phyloP scores from a whole-genome alignment of 805 yeast genomes.

The Teunomyces kruisii region DNA sequence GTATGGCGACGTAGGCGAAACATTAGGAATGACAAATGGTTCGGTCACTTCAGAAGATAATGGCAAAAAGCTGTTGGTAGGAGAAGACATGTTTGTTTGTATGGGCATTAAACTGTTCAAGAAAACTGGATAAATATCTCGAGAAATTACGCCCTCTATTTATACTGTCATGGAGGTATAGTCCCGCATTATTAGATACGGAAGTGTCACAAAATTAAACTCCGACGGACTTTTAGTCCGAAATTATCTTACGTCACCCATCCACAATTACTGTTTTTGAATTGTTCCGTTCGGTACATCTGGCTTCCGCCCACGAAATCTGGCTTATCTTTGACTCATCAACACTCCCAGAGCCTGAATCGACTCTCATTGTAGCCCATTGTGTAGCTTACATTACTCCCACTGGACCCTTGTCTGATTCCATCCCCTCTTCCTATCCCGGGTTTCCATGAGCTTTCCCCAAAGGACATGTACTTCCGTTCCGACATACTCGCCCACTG shows the following conservation, averaged over 20 bases:
- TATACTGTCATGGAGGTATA: slow-evolving; percentile 3
- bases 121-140: background rate
- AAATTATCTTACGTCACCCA: background rate
- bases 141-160: background rate
- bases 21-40: slow-evolving; percentile 65
- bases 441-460: too few species aligned
- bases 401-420: too few species aligned
- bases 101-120: background rate
- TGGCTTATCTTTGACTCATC: too few species aligned
- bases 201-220: slow-evolving; percentile 3
- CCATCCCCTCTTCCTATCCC: too few species aligned
- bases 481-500: background rate
- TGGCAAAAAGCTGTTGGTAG: slow-evolving; percentile 41
- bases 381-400: too few species aligned
- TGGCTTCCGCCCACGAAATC: too few species aligned
- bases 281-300: too few species aligned
- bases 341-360: too few species aligned
- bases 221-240: slow-evolving; percentile 4
- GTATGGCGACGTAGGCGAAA: slow-evolving; percentile 53
- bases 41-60: slow-evolving; percentile 55
- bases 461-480: background rate
- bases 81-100: slow-evolving; percentile 6
- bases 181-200: background rate
- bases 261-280: too few species aligned
- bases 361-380: too few species aligned